These are phyloP conservation scores for Xylariaceae sp. DNA, from an alignment of 2,329 filamentous ascomycete species.

Conservation along the genomic window DNA sequence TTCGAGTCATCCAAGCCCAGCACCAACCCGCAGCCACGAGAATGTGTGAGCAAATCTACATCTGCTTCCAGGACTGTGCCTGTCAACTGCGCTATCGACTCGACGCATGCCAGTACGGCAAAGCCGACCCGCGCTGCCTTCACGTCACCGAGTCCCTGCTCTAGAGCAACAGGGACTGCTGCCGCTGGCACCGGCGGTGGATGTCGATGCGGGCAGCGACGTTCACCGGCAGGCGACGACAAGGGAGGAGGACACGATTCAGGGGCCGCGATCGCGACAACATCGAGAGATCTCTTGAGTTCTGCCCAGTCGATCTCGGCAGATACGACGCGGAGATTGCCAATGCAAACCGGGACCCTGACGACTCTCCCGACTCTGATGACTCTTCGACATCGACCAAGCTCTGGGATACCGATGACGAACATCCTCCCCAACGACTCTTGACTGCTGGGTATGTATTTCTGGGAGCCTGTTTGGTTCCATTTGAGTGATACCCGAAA, in stretches of 20 bases:
- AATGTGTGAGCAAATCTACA: conserved; percentile 24
- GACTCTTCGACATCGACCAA: background rate
- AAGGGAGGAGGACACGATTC: background rate
- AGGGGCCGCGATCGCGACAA: background rate
- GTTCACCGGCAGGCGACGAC: background rate
- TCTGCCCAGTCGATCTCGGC: conserved; percentile 10
- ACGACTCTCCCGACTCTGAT: background rate
- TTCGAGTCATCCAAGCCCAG: too few species aligned
- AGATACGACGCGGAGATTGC: conserved; percentile 10
- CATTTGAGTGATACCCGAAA: background rate
- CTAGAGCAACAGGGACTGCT: conserved; percentile 19
- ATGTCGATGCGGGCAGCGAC: background rate
- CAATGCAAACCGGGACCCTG: background rate
- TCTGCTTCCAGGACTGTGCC: conserved; percentile 18
- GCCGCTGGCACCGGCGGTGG: conserved; percentile 16
- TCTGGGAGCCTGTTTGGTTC: too few species aligned
- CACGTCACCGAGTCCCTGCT: conserved; percentile 12
- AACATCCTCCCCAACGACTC: too few species aligned
- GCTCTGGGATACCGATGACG: background rate
- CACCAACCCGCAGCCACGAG: too few species aligned
- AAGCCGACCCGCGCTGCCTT: conserved; percentile 16
- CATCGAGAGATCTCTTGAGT: conserved; percentile 4
- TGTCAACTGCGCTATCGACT: conserved; percentile 22
- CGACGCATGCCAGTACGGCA: conserved; percentile 19
- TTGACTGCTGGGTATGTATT: too few species aligned